Base-by-base conservation (phyloP, 2,329 filamentous ascomycete genomes). In the Trichoderma atroviride region DNA sequence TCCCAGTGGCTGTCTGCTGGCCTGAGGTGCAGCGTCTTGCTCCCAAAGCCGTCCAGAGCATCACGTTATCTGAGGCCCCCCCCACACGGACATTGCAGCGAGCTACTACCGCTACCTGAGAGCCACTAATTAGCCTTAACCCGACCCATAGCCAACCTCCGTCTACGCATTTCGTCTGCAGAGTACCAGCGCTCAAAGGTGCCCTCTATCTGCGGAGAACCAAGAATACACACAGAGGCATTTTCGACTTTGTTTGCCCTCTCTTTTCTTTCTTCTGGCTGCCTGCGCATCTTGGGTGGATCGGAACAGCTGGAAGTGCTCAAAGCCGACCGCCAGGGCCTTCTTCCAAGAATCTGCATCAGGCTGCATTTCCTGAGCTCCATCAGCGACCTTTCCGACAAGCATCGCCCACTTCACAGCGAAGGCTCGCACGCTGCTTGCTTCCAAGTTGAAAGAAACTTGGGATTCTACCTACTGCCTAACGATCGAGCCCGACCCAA, bases 381-480 rank as follows among this genome's bases (percentile, higher is more conserved):
- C 16, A 29, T 3, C 40, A 29, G 31, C 29, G 24, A 53, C 22
- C n/a, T 37, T 24, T 13, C 33, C 29, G 47, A 53, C 27, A 22
- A 53, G 24, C 29, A 19, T 37, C 50, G 40, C 37, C 52, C n/a
- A 16, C 11, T 64, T 5, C 33, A 9, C 43, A 64, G 22, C 2
- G 5, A 43, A 35, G 33, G 14, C 1, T 31, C 50, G 10, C 22
- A 40, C 58, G 58, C 70, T 52, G 33, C 57, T 47, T 58, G 52
- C 29, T 24, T 69, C 69, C 52, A 37, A 58, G 68, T 71, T 68
- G 59, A 7, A 58, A 68, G 69, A 57, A 50, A 69, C 71, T 67
- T 72, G 71, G 68, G 73, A 70, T 62, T 64, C 69, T 71, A 71
- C 60, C 72, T 56, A 70, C 68, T 52, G 50, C 60, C 67, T 58